A percentile compares a stretch with the other conserved stretches of the same genome.
These are phyloP conservation scores for Colletotrichum liriopes DNA, from an alignment of 2,329 filamentous ascomycete genomes.

Conservation along the genomic window DNA sequence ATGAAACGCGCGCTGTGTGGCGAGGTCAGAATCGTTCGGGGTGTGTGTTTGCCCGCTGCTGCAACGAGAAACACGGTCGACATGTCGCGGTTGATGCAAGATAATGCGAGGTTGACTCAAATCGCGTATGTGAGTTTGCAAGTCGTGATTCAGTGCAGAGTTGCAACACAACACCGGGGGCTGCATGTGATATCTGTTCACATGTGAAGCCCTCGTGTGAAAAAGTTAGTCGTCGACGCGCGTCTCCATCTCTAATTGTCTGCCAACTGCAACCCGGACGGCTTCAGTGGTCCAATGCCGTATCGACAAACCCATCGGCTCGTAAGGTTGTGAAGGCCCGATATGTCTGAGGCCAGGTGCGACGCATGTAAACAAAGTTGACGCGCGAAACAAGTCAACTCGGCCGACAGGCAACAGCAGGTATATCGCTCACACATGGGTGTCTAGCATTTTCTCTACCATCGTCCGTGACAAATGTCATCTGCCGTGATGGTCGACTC, in stretches of 20 bases:
- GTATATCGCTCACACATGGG: neutral
- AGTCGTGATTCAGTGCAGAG: neutral
- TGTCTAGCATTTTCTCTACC: neutral
- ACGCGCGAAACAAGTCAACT: neutral
- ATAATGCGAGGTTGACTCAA: constrained; percentile 2
- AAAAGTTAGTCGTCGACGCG: neutral
- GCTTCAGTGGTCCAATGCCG: neutral
- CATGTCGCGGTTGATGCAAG: neutral
- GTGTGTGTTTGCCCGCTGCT: neutral
- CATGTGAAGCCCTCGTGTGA: neutral
- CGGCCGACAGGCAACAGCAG: neutral
- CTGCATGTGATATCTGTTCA: neutral
- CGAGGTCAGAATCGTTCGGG: neutral
- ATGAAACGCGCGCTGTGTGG: constrained; percentile 3
- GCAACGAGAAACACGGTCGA: neutral
- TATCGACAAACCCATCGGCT: neutral
- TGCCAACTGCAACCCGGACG: neutral
- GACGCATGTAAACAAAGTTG: neutral
- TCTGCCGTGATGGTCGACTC: constrained; percentile 1
- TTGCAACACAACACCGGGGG: neutral
- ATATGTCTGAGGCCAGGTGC: neutral
- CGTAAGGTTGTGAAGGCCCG: neutral
- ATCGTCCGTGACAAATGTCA: neutral
- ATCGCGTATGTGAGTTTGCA: neutral
- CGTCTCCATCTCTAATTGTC: neutral